A percentile compares a stretch with the other conserved stretches of the same genome.
phyloP scores from a whole-genome alignment of 129 eudicot genomes.

The Escallonia rubra region DNA sequence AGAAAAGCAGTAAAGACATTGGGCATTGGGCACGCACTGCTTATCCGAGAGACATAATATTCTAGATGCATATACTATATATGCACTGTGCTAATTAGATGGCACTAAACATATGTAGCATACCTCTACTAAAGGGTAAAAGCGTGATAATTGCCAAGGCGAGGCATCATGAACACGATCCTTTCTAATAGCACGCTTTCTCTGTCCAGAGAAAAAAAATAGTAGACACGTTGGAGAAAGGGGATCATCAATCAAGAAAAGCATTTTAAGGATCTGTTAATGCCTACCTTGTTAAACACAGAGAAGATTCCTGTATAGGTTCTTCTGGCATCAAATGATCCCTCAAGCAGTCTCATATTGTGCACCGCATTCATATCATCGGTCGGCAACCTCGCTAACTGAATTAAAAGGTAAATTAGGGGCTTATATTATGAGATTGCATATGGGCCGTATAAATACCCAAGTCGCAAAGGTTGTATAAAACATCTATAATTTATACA shows the following conservation, averaged over 20 bases:
- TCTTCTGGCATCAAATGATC: conserved; percentile 61
- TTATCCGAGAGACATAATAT: no score
- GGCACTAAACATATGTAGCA: not conserved
- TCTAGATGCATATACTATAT: no score
- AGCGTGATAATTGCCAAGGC: conserved; percentile 88
- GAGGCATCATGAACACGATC: conserved; percentile 75
- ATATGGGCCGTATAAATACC: no score
- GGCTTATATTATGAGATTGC: not conserved
- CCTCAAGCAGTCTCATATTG: conserved; percentile 78
- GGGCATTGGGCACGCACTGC: no score
- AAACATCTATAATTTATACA: no score
- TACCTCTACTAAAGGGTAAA: conserved; percentile 94
- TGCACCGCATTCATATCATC: conserved; percentile 83
- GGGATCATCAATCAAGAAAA: conserved; percentile 9
- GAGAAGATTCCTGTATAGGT: conserved; percentile 45
- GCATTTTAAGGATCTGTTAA: not conserved
- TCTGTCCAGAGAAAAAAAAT: conserved; percentile 27
- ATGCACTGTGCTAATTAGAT: no score
- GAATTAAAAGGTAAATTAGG: not conserved
- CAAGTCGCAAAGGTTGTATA: no score
- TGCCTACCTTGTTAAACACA: conserved; percentile 67
- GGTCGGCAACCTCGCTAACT: conserved; percentile 73
- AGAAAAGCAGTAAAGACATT: no score
- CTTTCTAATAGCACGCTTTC: conserved; percentile 67
- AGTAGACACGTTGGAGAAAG: not conserved